phyloP scores from a whole-genome alignment of 2,329 filamentous ascomycete genomes.

The Aspergillus puulaauensis region DNA sequence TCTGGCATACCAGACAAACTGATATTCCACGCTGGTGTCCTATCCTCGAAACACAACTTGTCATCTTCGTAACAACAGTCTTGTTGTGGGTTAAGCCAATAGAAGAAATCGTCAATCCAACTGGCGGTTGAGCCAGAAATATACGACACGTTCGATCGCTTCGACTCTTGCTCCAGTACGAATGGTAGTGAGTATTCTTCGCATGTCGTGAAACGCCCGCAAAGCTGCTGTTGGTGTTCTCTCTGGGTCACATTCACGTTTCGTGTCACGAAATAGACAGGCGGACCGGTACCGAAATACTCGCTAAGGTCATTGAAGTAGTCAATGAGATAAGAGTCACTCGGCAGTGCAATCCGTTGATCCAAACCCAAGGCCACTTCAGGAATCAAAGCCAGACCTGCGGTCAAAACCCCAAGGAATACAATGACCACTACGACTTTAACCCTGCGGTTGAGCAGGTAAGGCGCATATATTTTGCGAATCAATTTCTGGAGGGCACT shows the following conservation, averaged over 20 bases:
- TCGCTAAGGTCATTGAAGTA: conserved; percentile 96
- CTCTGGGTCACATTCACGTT: conserved; percentile 76
- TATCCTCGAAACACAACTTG: conserved; percentile 73
- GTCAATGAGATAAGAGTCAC: conserved; percentile 88
- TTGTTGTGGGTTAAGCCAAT: conserved; percentile 88
- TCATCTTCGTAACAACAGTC: conserved; percentile 73
- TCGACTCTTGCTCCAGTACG: conserved; percentile 89
- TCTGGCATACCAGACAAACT: conserved; percentile 90
- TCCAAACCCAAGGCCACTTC: conserved; percentile 84
- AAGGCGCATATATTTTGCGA: conserved; percentile 82
- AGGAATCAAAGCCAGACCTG: conserved; percentile 79
- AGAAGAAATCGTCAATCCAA: conserved; percentile 96
- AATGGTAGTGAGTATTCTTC: conserved; percentile 81
- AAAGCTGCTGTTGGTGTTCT: conserved; percentile 77
- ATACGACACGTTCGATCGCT: conserved; percentile 82
- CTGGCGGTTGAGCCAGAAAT: conserved; percentile 85
- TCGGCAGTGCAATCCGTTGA: conserved; percentile 90
- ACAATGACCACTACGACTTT: conserved; percentile 74
- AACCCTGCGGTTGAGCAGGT: conserved; percentile 73
- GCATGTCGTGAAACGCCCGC: conserved; percentile 88
- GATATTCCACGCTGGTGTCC: conserved; percentile 82
- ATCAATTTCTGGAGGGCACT: conserved; percentile 83
- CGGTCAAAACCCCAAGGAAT: conserved; percentile 85
- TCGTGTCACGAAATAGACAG: conserved; percentile 92
- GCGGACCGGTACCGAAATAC: conserved; percentile 88